Evolutionary conservation across 768 basidiomycete species (phyloP), one percentile per base, ranked within the genome.

Genomic region (Gymnopilus junonius): DNA sequence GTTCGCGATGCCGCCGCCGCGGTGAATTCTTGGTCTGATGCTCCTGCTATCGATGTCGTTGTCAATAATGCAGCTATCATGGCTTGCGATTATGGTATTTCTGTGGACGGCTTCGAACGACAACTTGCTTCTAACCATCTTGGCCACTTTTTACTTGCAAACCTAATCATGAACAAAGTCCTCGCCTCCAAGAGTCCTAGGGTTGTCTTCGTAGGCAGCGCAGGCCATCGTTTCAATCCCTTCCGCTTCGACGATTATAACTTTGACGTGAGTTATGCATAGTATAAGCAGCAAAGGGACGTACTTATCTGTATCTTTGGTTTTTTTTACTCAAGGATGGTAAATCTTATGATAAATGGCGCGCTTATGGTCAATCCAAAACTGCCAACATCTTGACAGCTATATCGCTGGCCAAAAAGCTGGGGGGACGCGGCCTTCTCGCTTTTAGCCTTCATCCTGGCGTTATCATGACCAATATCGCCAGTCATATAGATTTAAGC

Each of bases 361-460:
- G 48, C 5, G 48, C 15, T 4, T 51, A 51, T 32, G 48, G 48
- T 10, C 48, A 51, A 11, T 51, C 48, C 48, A 51, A 51, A 23
- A 51, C 48, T 0, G 48, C 48, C 14, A 51, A 51, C n/a, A 32
- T 51, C n/a, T 20, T 51, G 31, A 31, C n/a, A 7, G 27, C 48
- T 4, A 10, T 32, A n/a, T 51, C 48, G 17, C 29, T 51, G 6
- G 29, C 48, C 1, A 17, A 51, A 29, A 51, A 51, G 20, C 48
- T 51, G 3, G 48, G 48, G 20, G 10, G 17, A 8, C n/a, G 48
- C 5, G 48, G 48, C 8, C 29, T 51, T 10, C 48, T 31, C 15
- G 48, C 48, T n/a, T 51, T 51, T 23, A 51, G 48, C n/a, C 29
- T 51, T n/a, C 48, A 51, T 20, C 48, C 48, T n/a, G 48, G 48